Conservation (phyloP, 768 basidiomycete species). For the Agaricus subrufescens region DNA sequence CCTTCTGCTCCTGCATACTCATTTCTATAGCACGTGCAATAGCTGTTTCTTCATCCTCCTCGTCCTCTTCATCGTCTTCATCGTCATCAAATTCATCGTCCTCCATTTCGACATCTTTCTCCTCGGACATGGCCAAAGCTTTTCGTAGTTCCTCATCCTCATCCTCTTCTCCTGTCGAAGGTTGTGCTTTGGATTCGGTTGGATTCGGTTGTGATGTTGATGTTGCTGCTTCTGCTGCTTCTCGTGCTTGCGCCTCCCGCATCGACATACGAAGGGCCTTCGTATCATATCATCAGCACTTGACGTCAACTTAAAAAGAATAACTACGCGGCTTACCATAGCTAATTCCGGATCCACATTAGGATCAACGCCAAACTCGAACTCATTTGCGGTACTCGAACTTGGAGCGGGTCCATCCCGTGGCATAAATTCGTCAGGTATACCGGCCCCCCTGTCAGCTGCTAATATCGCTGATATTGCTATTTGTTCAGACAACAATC, state of each 20-base stretch:
- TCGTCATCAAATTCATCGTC: conserved; percentile 52
- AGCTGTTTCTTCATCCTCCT: conserved; percentile 82
- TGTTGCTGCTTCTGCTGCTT: conserved; percentile 40
- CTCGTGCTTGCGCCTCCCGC: conserved; percentile 88
- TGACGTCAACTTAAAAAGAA: neutral
- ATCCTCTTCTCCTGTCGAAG: conserved; percentile 56
- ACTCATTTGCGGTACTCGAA: conserved; percentile 47
- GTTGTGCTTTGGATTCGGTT: conserved; percentile 22
- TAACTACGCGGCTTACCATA: conserved; percentile 55
- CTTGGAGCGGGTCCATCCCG: conserved; percentile 38
- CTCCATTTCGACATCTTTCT: conserved; percentile 49
- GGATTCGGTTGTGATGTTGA: conserved; percentile 34
- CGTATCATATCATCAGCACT: neutral
- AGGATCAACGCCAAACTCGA: conserved; percentile 92
- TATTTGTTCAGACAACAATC: conserved; percentile 80
- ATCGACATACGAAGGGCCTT: conserved; percentile 97
- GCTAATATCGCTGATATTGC: conserved; percentile 79
- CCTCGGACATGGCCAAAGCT: conserved; percentile 73
- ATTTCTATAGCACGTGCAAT: conserved; percentile 89
- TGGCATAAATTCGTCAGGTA: conserved; percentile 58
- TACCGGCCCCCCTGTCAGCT: conserved; percentile 63
- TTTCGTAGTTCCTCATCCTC: conserved; percentile 75
- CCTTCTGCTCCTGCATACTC: conserved; percentile 76
- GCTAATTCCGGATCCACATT: conserved; percentile 95
- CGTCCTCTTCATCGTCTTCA: conserved; percentile 44